A percentile compares a stretch with the other conserved stretches of the same genome.
Conservation (phyloP, 495 filamentous ascomycete genomes). For the Ascodesmis nigricans region DNA sequence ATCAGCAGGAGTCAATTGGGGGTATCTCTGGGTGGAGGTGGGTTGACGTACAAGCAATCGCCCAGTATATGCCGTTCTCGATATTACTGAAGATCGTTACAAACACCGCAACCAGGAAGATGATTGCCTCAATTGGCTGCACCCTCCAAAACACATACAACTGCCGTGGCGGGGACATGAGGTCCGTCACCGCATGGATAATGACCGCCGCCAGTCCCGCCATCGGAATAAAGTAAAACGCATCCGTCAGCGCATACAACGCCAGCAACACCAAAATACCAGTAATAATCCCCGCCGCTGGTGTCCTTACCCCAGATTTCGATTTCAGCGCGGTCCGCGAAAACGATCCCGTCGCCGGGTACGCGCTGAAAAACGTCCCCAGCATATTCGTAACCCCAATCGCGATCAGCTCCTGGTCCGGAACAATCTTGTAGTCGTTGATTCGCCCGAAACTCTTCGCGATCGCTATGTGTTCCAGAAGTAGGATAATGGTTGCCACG, state of each 20-base stretch:
- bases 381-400: conserved; percentile 32
- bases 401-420: conserved; percentile 33
- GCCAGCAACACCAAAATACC: conserved; percentile 31
- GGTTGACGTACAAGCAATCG: conserved; percentile 20
- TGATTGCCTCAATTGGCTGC: conserved; percentile 29
- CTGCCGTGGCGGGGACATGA: conserved; percentile 28
- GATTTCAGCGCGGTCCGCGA: conserved; percentile 28
- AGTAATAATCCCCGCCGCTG: conserved; percentile 31
- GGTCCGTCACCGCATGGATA: conserved; percentile 32
- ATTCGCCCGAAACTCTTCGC: conserved; percentile 33
- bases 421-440: conserved; percentile 34
- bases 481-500: conserved; percentile 27
- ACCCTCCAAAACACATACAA: conserved; percentile 32
- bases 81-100: conserved; percentile 31
- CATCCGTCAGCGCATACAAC: conserved; percentile 30
- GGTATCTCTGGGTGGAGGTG: neutral
- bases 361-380: conserved; percentile 32
- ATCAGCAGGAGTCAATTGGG: conserved; percentile 5
- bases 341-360: conserved; percentile 33
- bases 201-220: conserved; percentile 28
- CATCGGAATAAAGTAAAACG: conserved; percentile 32
- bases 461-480: conserved; percentile 35
- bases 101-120: conserved; percentile 32
- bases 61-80: conserved; percentile 32
- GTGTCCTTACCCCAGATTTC: conserved; percentile 32